A percentile compares a stretch with the other conserved stretches of the same genome.
Conservation (phyloP, 1,139 yeast genomes). For the Tardiomyces blankii region DNA sequence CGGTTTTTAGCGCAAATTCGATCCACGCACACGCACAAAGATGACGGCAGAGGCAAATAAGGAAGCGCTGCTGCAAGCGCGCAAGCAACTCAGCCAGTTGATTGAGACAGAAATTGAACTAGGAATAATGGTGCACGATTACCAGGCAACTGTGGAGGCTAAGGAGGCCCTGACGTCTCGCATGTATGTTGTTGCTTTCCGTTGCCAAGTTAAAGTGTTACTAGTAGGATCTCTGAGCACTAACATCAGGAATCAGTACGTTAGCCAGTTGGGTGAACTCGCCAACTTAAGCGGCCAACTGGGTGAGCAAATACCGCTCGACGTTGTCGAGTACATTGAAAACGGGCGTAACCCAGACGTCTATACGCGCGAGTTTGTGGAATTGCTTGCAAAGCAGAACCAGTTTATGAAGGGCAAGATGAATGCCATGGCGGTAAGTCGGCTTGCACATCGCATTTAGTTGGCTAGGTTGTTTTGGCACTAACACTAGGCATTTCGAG, state of each 20-base stretch:
- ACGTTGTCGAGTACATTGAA: constrained; percentile 49
- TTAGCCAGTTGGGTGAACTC: neutral
- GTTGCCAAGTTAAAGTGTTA: too few species aligned
- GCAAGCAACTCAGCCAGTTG: constrained; percentile 53
- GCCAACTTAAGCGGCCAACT: neutral
- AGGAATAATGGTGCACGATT: constrained; percentile 88
- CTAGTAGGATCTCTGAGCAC: too few species aligned
- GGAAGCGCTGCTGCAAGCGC: constrained; percentile 25
- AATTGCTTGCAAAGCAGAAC: constrained; percentile 78
- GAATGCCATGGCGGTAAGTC: constrained; percentile 19
- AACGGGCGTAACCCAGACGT: constrained; percentile 97
- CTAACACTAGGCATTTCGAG: neutral
- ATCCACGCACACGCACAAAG: neutral
- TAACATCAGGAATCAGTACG: neutral
- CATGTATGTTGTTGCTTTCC: constrained; percentile 11
- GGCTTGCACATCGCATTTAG: too few species aligned
- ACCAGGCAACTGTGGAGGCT: constrained; percentile 69
- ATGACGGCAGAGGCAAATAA: neutral
- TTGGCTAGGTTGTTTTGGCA: too few species aligned
- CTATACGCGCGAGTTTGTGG: constrained; percentile 91
- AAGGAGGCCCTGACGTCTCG: constrained; percentile 39
- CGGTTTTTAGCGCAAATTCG: too few species aligned
- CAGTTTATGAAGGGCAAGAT: constrained; percentile 79
- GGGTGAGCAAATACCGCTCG: constrained; percentile 17
- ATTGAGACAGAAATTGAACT: constrained; percentile 82